Evolutionary conservation across 805 yeast genomes (phyloP).

Genomic region (Metschnikowia cubensis): DNA sequence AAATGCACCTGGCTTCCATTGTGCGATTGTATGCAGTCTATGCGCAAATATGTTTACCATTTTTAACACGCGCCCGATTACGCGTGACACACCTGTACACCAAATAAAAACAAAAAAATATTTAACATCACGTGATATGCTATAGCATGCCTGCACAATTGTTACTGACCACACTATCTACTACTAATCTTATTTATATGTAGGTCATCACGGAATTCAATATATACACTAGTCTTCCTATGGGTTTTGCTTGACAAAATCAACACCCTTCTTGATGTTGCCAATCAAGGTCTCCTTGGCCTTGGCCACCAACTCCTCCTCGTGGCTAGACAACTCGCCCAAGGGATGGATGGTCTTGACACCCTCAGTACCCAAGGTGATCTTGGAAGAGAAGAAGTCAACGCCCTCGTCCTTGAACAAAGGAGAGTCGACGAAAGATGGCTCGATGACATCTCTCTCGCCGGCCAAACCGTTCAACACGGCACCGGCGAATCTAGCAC

Average conservation of each 20-base stretch:
- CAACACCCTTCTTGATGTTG: conserved; percentile 92
- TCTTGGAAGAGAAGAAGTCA: conserved; percentile 93
- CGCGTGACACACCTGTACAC: neutral
- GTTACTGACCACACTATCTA: neutral
- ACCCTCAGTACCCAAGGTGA: conserved; percentile 91
- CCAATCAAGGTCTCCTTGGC: conserved; percentile 87
- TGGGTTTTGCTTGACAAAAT: conserved; percentile 73
- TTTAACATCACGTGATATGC: no score
- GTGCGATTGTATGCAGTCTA: neutral
- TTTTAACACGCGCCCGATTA: neutral
- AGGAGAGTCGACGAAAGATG: conserved; percentile 76
- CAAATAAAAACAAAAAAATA: neutral
- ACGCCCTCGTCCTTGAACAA: conserved; percentile 84
- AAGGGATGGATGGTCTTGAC: conserved; percentile 74
- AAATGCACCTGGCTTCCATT: neutral
- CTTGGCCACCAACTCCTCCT: conserved; percentile 74
- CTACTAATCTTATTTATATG: no score
- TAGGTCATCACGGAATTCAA: neutral
- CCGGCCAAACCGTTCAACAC: conserved; percentile 63
- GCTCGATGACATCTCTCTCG: conserved; percentile 60
- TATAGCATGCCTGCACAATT: neutral
- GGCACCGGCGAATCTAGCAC: conserved; percentile 68
- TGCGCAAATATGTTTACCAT: neutral
- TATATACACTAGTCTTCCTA: conserved; percentile 22
- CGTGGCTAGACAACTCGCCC: conserved; percentile 70